phyloP scores from a whole-genome alignment of 2,329 filamentous ascomycete species.

The Fusarium sarcochroum region DNA sequence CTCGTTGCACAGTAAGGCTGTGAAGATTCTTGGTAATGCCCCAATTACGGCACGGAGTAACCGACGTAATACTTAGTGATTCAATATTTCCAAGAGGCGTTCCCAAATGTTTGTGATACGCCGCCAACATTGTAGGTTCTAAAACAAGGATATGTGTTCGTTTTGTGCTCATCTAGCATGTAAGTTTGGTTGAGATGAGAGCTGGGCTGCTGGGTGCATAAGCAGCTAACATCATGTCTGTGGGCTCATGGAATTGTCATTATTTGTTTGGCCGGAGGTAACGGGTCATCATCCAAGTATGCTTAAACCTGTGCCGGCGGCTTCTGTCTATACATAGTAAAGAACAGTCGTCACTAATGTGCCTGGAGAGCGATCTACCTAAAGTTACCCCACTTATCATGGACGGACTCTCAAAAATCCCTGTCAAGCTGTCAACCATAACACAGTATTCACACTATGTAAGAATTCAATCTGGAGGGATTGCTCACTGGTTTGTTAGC shows the following conservation, averaged over 20 bases:
- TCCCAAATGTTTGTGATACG: slow-evolving; percentile 23
- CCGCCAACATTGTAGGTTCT: slow-evolving; percentile 8
- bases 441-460: slow-evolving; percentile 34
- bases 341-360: slow-evolving; percentile 9
- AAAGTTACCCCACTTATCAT: slow-evolving; percentile 23
- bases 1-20: slow-evolving; percentile 29
- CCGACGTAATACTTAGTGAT: slow-evolving; percentile 21
- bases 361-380: slow-evolving; percentile 16
- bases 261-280: slow-evolving; percentile 5
- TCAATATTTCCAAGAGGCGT: slow-evolving; percentile 23
- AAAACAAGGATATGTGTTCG: slow-evolving; percentile 10
- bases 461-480: slow-evolving; percentile 8
- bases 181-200: slow-evolving; percentile 6
- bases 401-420: slow-evolving; percentile 6
- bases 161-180: slow-evolving; percentile 9
- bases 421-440: slow-evolving; percentile 1
- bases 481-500: not conserved
- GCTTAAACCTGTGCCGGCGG: not conserved
- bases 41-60: slow-evolving; percentile 25
- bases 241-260: not conserved
- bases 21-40: slow-evolving; percentile 2
- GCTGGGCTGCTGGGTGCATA: slow-evolving; percentile 4
- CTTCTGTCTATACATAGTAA: slow-evolving; percentile 27
- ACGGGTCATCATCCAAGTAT: not conserved
- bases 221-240: not conserved